These are phyloP conservation scores for Hibiscus mutabilis DNA, from an alignment of 345 rosid species.

Conservation along the genomic window DNA sequence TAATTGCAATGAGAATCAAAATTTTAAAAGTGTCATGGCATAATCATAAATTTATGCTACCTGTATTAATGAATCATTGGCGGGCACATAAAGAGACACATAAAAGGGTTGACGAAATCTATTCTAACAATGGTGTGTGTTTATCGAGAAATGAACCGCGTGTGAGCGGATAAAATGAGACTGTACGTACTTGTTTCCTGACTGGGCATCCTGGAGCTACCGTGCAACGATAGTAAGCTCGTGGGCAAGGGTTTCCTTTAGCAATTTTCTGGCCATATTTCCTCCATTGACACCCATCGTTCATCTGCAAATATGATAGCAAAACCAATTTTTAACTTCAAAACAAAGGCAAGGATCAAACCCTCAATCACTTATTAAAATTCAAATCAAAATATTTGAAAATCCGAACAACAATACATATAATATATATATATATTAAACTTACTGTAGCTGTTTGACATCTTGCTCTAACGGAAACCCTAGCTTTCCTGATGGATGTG, in stretches of 20 bases:
- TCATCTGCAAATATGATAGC: slow-evolving; percentile 43
- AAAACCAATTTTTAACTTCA: background rate
- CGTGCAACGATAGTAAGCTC: slow-evolving; percentile 90
- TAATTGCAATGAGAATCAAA: slow-evolving; percentile 6
- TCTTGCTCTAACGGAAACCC: slow-evolving; percentile 90
- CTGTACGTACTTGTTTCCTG: slow-evolving; percentile 62
- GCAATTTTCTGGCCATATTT: slow-evolving; percentile 94
- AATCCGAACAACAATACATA: background rate
- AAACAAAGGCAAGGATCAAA: too few relatives aligned
- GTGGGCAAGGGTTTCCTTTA: slow-evolving; percentile 87
- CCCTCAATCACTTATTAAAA: too few relatives aligned
- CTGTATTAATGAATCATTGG: background rate
- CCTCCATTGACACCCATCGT: slow-evolving; percentile 97
- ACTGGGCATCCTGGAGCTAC: slow-evolving; percentile 78
- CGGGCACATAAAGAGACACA: too few relatives aligned
- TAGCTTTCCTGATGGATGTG: slow-evolving; percentile 50
- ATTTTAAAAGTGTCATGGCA: too few relatives aligned
- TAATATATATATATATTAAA: background rate
- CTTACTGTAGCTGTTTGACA: slow-evolving; percentile 75
- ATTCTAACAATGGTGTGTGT: background rate
- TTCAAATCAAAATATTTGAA: background rate
- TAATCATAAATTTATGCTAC: background rate
- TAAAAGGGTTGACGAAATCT: too few relatives aligned
- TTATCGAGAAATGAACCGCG: too few relatives aligned
- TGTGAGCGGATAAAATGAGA: background rate